These are phyloP conservation scores for Leptomonas pyrrhocoris DNA, from an alignment of 208 protist species.

Conservation along the genomic window DNA sequence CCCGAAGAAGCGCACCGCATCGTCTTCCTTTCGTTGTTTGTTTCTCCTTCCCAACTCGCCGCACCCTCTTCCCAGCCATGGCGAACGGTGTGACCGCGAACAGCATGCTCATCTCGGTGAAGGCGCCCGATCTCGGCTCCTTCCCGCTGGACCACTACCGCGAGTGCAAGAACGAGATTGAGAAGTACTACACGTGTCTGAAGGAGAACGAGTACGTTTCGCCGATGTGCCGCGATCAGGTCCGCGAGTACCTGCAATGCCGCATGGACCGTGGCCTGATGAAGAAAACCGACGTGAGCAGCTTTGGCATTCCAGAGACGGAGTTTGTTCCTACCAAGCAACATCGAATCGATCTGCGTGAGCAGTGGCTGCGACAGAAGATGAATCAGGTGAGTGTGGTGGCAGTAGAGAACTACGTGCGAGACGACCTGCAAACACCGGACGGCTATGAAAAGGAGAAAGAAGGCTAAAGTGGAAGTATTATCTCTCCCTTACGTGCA, in stretches of 20 bases:
- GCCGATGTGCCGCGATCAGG: conserved; percentile 82
- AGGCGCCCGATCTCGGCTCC: conserved; percentile 82
- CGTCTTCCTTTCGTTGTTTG: neutral
- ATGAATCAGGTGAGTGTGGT: conserved; percentile 77
- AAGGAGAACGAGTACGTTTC: conserved; percentile 80
- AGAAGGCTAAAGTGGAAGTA: conserved; percentile 8
- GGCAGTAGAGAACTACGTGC: conserved; percentile 78
- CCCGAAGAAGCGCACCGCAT: too few relatives aligned
- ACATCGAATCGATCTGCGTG: conserved; percentile 71
- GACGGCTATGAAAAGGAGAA: conserved; percentile 68
- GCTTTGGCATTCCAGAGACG: conserved; percentile 78
- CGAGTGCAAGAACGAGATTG: conserved; percentile 86
- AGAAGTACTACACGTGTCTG: conserved; percentile 82
- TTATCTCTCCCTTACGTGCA: neutral
- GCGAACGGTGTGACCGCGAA: conserved; percentile 72
- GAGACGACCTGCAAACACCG: conserved; percentile 62
- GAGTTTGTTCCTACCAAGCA: conserved; percentile 83
- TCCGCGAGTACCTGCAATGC: conserved; percentile 80
- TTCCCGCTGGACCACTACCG: conserved; percentile 92
- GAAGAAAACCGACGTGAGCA: conserved; percentile 73
- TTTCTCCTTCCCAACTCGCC: neutral
- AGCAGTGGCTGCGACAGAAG: conserved; percentile 80
- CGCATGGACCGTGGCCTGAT: conserved; percentile 89
- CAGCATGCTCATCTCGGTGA: conserved; percentile 52
- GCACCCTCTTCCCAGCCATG: conserved; percentile 29